A percentile compares a stretch with the other conserved stretches of the same genome.
Evolutionary conservation across 2,329 filamentous ascomycete species (phyloP).

Genomic region (Verticillium zaregamsianum): DNA sequence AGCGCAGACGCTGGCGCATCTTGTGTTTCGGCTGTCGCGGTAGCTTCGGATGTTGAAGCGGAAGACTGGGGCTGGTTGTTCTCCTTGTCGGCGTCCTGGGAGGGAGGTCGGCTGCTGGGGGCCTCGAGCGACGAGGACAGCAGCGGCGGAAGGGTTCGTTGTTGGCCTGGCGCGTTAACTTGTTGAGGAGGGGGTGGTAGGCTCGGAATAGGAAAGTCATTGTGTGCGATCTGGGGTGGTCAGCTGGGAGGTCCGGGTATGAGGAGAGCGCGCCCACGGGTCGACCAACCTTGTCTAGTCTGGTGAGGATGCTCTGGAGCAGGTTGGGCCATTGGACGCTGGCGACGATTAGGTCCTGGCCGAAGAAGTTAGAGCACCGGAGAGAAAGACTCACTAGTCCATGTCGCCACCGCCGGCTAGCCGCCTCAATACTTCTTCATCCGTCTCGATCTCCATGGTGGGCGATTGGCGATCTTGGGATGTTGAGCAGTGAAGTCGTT

Average conservation of each 20-base stretch:
- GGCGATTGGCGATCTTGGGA: background rate
- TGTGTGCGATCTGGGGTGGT: slow-evolving; percentile 61
- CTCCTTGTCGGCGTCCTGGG: slow-evolving; percentile 65
- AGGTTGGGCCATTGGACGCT: slow-evolving; percentile 68
- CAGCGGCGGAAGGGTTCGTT: slow-evolving; percentile 34
- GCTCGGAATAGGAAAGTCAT: slow-evolving; percentile 70
- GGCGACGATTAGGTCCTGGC: slow-evolving; percentile 14
- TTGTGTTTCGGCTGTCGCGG: slow-evolving; percentile 28
- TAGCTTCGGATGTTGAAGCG: slow-evolving; percentile 30
- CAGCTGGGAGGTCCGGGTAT: slow-evolving; percentile 3
- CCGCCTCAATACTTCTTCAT: slow-evolving; percentile 42
- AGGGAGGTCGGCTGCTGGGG: slow-evolving; percentile 27
- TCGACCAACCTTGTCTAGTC: slow-evolving; percentile 60
- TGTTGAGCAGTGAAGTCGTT: background rate
- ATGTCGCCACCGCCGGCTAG: slow-evolving; percentile 50
- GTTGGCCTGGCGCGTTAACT: slow-evolving; percentile 31
- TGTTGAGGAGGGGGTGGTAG: slow-evolving; percentile 41
- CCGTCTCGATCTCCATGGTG: slow-evolving; percentile 53
- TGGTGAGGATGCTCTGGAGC: slow-evolving; percentile 59
- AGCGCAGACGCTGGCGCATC: slow-evolving; percentile 11
- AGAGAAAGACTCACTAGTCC: slow-evolving; percentile 44
- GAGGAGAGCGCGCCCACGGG: slow-evolving; percentile 29
- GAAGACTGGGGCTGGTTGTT: slow-evolving; percentile 46
- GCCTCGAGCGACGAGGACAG: slow-evolving; percentile 36
- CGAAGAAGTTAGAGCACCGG: background rate